These are phyloP conservation scores for Hymenoscyphus linearis DNA, from an alignment of 2,329 filamentous ascomycete species.

Conservation along the genomic window DNA sequence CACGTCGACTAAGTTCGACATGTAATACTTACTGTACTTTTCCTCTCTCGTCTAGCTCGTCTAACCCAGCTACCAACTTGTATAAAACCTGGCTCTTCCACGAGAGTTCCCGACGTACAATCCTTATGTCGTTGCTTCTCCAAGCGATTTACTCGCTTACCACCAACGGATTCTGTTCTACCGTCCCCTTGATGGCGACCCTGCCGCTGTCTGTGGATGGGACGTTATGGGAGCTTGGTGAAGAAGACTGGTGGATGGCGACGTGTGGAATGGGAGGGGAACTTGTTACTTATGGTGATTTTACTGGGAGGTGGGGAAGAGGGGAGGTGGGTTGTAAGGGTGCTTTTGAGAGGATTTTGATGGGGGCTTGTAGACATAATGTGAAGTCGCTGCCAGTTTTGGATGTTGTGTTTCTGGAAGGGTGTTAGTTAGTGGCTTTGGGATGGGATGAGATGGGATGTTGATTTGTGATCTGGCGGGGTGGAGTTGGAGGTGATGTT, in stretches of 20 bases:
- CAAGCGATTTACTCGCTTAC: conserved; percentile 12
- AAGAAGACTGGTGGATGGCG: not conserved
- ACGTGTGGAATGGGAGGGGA: conserved; percentile 1
- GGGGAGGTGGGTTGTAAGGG: not conserved
- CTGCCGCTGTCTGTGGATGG: conserved; percentile 14
- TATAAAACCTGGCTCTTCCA: conserved; percentile 29
- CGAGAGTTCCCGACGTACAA: conserved; percentile 32
- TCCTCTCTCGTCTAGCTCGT: too few species aligned
- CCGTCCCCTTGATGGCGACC: conserved; percentile 9
- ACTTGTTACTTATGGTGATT: conserved; percentile 11
- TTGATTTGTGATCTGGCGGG: not conserved
- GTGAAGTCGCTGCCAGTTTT: not conserved
- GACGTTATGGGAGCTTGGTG: conserved; percentile 7
- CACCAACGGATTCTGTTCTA: conserved; percentile 15
- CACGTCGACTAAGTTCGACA: not conserved
- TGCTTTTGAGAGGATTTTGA: not conserved
- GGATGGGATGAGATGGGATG: not conserved
- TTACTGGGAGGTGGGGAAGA: conserved; percentile 11
- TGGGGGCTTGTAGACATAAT: not conserved
- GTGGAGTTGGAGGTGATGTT: not conserved
- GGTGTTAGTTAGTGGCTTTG: not conserved
- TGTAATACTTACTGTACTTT: not conserved
- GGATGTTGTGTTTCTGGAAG: not conserved
- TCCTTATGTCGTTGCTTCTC: conserved; percentile 20
- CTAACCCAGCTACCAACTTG: too few species aligned